phyloP scores from a whole-genome alignment of 345 rosid species.

The thale cress (Arabidopsis thaliana) region DNA sequence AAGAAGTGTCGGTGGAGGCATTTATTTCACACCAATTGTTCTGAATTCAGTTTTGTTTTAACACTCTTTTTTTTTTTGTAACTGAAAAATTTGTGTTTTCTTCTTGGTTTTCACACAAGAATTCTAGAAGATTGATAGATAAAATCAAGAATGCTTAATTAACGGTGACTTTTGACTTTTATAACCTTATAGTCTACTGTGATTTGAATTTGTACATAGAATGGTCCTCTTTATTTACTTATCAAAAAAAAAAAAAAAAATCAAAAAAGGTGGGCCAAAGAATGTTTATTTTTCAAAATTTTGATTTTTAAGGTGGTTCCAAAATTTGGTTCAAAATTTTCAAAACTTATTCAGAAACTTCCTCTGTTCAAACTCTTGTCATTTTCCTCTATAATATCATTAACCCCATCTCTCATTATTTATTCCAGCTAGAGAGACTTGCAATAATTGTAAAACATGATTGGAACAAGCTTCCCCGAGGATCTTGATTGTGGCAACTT shows the following conservation, averaged over 20 bases:
- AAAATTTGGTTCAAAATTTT: slow-evolving; percentile 38
- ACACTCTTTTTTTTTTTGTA: slow-evolving; percentile 26
- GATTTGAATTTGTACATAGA: slow-evolving; percentile 25
- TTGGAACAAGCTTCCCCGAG: slow-evolving; percentile 74
- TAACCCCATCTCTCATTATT: slow-evolving; percentile 10
- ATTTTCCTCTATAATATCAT: slow-evolving; percentile 6
- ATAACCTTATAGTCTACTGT: slow-evolving; percentile 12
- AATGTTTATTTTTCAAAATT: slow-evolving; percentile 37
- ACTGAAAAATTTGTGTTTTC: neutral
- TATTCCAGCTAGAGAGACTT: neutral
- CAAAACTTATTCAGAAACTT: slow-evolving; percentile 31
- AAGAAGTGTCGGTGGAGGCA: slow-evolving; percentile 41
- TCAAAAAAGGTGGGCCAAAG: slow-evolving; percentile 43
- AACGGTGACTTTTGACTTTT: slow-evolving; percentile 38
- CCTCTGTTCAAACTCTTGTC: slow-evolving; percentile 28
- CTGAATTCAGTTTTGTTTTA: neutral
- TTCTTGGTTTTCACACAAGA: neutral
- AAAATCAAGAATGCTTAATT: slow-evolving; percentile 37
- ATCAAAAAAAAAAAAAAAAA: slow-evolving; percentile 3
- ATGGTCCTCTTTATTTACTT: slow-evolving; percentile 27
- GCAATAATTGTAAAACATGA: slow-evolving; percentile 53
- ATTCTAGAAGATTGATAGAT: slow-evolving; percentile 23
- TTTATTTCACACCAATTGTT: neutral
- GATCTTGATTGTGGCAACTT: slow-evolving; percentile 91
- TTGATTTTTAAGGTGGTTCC: slow-evolving; percentile 42